Percentiles rank a stretch among this genome's conserved stretches.
Evolutionary conservation across 768 basidiomycete genomes (phyloP).

Genomic region (Sarcomyxa edulis): DNA sequence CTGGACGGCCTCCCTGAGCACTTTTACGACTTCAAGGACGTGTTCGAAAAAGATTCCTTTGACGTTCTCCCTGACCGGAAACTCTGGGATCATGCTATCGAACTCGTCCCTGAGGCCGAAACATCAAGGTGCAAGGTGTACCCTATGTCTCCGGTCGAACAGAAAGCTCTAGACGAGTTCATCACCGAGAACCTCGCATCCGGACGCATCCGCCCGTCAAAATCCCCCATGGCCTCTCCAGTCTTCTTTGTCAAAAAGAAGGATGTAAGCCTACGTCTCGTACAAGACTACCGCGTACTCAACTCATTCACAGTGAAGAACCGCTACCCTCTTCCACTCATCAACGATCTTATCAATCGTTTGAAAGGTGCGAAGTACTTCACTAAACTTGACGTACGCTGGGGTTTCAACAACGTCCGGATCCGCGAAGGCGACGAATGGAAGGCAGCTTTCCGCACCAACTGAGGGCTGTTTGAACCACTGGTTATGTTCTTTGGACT

Average conservation of each 20-base stretch:
- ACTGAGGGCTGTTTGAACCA: slow-evolving; percentile 28
- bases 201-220: slow-evolving; percentile 18
- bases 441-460: slow-evolving; percentile 1
- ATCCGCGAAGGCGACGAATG: slow-evolving; percentile 1
- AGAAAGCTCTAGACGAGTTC: slow-evolving; percentile 18
- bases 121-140: too few relatives aligned
- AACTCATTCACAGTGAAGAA: slow-evolving; percentile 30
- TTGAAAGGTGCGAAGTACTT: slow-evolving; percentile 19
- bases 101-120: slow-evolving; percentile 21
- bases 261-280: slow-evolving; percentile 16
- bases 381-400: slow-evolving; percentile 13
- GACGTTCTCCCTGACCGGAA: slow-evolving; percentile 21
- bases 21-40: too few relatives aligned
- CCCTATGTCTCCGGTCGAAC: too few relatives aligned
- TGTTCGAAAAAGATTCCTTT: too few relatives aligned
- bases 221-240: slow-evolving; percentile 16
- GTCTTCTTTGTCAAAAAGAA: slow-evolving; percentile 23
- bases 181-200: slow-evolving; percentile 20
- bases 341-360: slow-evolving; percentile 21
- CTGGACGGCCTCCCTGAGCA: too few relatives aligned
- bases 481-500: slow-evolving; percentile 33
- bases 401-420: slow-evolving; percentile 3
- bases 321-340: slow-evolving; percentile 28
- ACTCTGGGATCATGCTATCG: slow-evolving; percentile 30
- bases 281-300: slow-evolving; percentile 28